Percentiles rank a stretch among this genome's conserved stretches.
These are phyloP conservation scores for Fraxinus anomala DNA, from an alignment of 257 asterid genomes.

Conservation along the genomic window DNA sequence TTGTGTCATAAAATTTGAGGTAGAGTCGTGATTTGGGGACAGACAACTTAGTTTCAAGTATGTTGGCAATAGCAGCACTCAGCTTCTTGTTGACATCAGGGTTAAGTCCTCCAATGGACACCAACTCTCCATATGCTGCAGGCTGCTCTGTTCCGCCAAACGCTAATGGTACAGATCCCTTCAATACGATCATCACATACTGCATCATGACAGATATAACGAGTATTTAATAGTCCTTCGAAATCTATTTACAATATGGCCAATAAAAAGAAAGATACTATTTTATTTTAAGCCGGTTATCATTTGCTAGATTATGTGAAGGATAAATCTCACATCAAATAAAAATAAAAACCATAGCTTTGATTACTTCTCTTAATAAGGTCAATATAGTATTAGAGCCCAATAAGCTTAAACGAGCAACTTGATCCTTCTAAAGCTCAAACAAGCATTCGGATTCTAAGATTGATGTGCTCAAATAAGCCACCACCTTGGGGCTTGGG, in stretches of 20 bases:
- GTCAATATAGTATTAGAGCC: neutral
- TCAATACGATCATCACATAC: conserved; percentile 94
- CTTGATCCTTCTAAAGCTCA: neutral
- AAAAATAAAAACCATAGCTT: neutral
- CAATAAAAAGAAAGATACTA: neutral
- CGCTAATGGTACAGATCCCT: conserved; percentile 91
- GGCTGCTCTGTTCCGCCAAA: conserved; percentile 93
- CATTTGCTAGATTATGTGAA: neutral
- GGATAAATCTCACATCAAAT: too few species aligned
- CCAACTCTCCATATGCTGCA: conserved; percentile 86
- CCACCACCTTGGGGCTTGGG: neutral
- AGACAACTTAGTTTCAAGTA: conserved; percentile 76
- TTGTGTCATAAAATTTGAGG: conserved; percentile 89
- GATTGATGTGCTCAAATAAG: neutral
- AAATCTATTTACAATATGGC: neutral
- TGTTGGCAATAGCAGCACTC: conserved; percentile 75
- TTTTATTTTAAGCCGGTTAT: neutral
- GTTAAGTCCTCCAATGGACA: conserved; percentile 83
- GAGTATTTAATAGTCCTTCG: conserved; percentile 5
- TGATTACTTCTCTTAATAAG: neutral
- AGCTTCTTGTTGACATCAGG: conserved; percentile 84
- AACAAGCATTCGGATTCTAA: neutral
- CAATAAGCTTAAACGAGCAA: too few species aligned
- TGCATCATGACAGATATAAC: conserved; percentile 33
- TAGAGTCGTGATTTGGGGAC: conserved; percentile 80